Conservation (phyloP, 2,329 filamentous ascomycete species). For the Xylaria sp. region DNA sequence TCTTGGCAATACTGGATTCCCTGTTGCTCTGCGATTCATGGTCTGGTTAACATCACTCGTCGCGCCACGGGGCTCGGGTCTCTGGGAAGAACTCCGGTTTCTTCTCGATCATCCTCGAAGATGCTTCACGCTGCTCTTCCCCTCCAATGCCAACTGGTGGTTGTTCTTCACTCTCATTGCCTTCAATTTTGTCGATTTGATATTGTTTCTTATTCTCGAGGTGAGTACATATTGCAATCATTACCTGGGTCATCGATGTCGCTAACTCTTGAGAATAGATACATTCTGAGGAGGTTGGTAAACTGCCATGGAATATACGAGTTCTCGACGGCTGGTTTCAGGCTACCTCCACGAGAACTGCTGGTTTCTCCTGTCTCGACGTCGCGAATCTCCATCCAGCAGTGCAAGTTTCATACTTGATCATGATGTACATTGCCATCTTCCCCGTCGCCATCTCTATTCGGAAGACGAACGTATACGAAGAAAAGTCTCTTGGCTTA, state of each 20-base stretch:
- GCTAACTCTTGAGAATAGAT: conserved; percentile 45
- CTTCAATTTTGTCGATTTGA: conserved; percentile 77
- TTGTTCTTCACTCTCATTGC: conserved; percentile 78
- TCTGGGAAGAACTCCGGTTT: conserved; percentile 89
- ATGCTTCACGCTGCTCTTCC: conserved; percentile 93
- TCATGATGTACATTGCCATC: conserved; percentile 99
- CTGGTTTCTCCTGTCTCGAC: conserved; percentile 80
- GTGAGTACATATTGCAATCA: conserved; percentile 42
- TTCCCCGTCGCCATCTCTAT: conserved; percentile 96
- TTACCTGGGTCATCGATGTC: background rate
- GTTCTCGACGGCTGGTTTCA: conserved; percentile 87
- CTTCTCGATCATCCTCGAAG: conserved; percentile 89
- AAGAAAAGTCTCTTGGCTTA: conserved; percentile 79
- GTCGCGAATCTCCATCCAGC: conserved; percentile 76
- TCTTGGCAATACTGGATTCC: conserved; percentile 92
- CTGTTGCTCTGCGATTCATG: conserved; percentile 85
- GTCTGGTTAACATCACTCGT: conserved; percentile 76
- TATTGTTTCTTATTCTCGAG: conserved; percentile 91
- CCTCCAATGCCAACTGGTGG: conserved; percentile 89
- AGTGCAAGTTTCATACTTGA: conserved; percentile 86
- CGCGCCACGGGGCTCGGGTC: conserved; percentile 57
- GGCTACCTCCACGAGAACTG: conserved; percentile 81
- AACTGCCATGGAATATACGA: conserved; percentile 65
- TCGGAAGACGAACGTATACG: conserved; percentile 91
- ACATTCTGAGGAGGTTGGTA: conserved; percentile 62